Percentiles rank a stretch among this genome's conserved stretches.
These are phyloP conservation scores for Eucalyptus leucophloia DNA, from an alignment of 345 rosid species.

Conservation along the genomic window DNA sequence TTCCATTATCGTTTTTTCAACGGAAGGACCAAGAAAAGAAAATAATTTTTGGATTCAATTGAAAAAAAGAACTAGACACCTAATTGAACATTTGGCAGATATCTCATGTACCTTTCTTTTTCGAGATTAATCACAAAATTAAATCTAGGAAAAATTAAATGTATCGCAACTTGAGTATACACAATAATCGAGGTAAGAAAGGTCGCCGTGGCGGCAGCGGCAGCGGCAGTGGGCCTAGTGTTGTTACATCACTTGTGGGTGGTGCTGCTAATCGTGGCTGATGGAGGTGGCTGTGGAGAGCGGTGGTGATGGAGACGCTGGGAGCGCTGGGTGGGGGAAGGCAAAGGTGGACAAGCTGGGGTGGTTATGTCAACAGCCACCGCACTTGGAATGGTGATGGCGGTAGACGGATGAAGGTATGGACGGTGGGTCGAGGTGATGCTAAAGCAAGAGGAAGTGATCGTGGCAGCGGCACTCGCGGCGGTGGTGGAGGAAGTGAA, in stretches of 20 bases:
- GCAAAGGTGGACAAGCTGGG: background rate
- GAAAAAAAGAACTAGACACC: background rate
- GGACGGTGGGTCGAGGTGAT: background rate
- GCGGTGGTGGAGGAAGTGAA: background rate
- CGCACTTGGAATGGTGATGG: background rate
- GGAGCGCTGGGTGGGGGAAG: background rate
- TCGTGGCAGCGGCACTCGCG: background rate
- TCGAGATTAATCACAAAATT: background rate
- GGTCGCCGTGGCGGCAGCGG: background rate
- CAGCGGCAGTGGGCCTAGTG: background rate
- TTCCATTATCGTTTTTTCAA: background rate
- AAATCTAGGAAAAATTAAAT: background rate
- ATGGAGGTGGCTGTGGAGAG: background rate
- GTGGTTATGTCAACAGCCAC: background rate
- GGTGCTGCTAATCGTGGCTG: background rate
- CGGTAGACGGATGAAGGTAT: background rate
- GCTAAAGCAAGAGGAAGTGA: background rate
- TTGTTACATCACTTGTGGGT: background rate
- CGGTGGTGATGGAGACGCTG: background rate
- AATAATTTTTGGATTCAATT: background rate
- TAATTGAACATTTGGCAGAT: background rate
- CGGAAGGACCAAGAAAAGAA: background rate
- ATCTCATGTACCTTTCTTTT: background rate
- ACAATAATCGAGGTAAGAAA: background rate
- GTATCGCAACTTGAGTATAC: background rate